A percentile compares a stretch with the other conserved stretches of the same genome.
phyloP scores from a whole-genome alignment of 768 basidiomycete species.

The Astraeus odoratus region DNA sequence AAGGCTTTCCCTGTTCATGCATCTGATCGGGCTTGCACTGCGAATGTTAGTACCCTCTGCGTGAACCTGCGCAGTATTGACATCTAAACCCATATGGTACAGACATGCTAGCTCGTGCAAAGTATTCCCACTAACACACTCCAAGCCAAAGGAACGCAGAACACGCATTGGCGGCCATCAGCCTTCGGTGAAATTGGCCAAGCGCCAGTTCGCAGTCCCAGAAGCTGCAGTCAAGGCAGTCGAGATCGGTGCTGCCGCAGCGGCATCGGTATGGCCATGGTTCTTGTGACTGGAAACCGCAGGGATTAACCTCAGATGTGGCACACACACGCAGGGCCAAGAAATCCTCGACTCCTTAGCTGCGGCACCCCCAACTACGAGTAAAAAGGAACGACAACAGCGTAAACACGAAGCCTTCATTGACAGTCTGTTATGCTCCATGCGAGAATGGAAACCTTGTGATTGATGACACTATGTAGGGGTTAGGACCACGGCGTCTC shows the following conservation, averaged over 20 bases:
- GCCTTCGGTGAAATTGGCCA: constrained; percentile 43
- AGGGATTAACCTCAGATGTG: background rate
- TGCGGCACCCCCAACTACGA: constrained; percentile 23
- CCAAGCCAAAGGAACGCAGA: constrained; percentile 31
- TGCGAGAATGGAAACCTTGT: background rate
- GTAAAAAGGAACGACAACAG: constrained; percentile 64
- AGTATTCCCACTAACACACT: constrained; percentile 8
- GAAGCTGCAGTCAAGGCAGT: constrained; percentile 43
- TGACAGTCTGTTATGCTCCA: constrained; percentile 39
- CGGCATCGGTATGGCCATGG: constrained; percentile 35
- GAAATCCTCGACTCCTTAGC: constrained; percentile 37
- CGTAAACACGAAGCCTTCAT: constrained; percentile 64
- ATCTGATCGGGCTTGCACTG: too few relatives aligned
- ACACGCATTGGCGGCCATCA: constrained; percentile 42
- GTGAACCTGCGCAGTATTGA: too few relatives aligned
- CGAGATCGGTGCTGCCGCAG: constrained; percentile 35
- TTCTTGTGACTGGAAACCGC: background rate
- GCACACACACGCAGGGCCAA: too few relatives aligned
- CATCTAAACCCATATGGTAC: background rate
- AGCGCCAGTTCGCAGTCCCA: constrained; percentile 44
- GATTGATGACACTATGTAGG: constrained; percentile 28
- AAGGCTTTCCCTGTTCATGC: too few relatives aligned
- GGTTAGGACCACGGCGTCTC: constrained; percentile 41
- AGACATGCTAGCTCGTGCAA: background rate
- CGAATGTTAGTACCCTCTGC: too few relatives aligned